Evolutionary conservation across 176 grass and related monocot species (phyloP).

Genomic region (Aechmea fasciata): DNA sequence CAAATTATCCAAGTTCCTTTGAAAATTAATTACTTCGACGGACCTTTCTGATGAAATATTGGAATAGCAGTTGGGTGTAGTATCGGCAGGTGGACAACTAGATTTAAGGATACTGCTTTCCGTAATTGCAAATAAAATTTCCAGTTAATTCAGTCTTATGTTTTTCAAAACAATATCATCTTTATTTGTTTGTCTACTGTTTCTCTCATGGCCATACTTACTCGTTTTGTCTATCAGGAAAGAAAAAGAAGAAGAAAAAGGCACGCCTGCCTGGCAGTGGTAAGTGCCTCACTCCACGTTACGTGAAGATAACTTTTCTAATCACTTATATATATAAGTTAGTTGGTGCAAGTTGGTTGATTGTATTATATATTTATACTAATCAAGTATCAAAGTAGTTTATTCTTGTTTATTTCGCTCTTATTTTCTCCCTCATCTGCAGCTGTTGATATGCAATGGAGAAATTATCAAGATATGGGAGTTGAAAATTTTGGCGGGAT

Average conservation of each 20-base stretch:
- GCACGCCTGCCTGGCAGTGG: conserved; percentile 37
- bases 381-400: neutral
- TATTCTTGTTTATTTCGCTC: neutral
- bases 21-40: neutral
- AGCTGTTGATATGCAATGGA: conserved; percentile 73
- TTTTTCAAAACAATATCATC: neutral
- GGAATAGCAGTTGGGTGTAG: neutral
- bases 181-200: conserved; percentile 17
- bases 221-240: conserved; percentile 34
- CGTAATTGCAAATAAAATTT: neutral
- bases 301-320: neutral
- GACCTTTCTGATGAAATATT: neutral
- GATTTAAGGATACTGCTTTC: neutral
- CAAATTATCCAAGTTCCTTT: neutral
- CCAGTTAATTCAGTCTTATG: neutral
- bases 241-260: conserved; percentile 99
- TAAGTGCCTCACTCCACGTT: conserved; percentile 16
- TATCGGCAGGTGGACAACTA: neutral
- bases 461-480: conserved; percentile 65
- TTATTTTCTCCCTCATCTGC: conserved; percentile 14
- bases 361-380: neutral
- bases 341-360: neutral
- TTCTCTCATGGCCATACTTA: conserved; percentile 11
- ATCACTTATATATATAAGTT: neutral
- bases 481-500: conserved; percentile 67